Conservation (phyloP, 2,329 filamentous ascomycete species). For the Sporothrix euskadiensis region DNA sequence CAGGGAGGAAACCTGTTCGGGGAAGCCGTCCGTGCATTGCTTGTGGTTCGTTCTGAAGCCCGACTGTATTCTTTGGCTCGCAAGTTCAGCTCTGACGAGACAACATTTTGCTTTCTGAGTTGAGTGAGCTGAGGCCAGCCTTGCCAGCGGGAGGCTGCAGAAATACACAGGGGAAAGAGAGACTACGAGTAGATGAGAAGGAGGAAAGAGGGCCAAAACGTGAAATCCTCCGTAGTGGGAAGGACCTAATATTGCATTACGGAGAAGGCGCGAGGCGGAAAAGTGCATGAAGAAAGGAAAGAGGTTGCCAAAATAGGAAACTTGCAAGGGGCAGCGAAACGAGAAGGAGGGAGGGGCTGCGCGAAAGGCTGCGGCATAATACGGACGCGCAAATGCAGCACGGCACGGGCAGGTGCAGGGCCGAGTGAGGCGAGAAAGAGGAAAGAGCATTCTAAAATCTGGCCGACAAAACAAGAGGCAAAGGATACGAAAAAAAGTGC, state of each 20-base stretch:
- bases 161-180: not conserved
- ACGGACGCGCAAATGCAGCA: conserved; percentile 6
- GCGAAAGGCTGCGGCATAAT: not conserved
- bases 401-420: not conserved
- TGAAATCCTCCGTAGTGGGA: not conserved
- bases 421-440: conserved; percentile 4
- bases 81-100: not conserved
- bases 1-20: not conserved
- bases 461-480: not conserved
- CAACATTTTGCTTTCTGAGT: not conserved
- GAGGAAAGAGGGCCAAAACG: not conserved
- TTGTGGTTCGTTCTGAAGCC: not conserved
- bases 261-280: not conserved
- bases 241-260: not conserved
- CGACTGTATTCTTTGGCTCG: not conserved
- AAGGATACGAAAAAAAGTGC: not conserved
- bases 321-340: conserved; percentile 13
- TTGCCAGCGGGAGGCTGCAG: not conserved
- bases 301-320: conserved; percentile 6
- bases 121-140: not conserved
- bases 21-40: not conserved
- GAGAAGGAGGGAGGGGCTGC: not conserved
- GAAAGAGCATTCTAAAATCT: not conserved
- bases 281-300: not conserved
- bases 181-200: not conserved